Evolutionary conservation across 805 yeast genomes (phyloP).

Genomic region (Ogataea nonfermentans): DNA sequence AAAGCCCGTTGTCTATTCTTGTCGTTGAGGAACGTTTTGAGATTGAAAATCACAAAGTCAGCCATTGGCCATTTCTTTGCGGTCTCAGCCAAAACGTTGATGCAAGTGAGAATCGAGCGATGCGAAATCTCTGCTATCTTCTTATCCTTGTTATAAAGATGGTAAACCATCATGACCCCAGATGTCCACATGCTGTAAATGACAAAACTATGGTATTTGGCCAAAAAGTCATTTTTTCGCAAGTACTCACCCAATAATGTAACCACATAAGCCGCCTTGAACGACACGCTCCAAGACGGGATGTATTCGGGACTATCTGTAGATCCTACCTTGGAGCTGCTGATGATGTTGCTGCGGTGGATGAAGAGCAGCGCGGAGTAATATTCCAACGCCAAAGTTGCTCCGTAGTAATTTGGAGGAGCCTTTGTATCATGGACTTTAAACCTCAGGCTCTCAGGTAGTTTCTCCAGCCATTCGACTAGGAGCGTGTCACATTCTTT

Average conservation of each 20-base stretch:
- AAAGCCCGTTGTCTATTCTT: slow-evolving; percentile 25
- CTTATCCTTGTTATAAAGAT: slow-evolving; percentile 39
- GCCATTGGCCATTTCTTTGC: slow-evolving; percentile 56
- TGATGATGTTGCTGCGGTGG: slow-evolving; percentile 63
- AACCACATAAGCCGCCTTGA: slow-evolving; percentile 77
- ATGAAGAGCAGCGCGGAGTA: slow-evolving; percentile 66
- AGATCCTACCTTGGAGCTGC: slow-evolving; percentile 27
- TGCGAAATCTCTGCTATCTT: slow-evolving; percentile 26
- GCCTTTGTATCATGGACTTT: slow-evolving; percentile 17
- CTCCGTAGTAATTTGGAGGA: slow-evolving; percentile 49
- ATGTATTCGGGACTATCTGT: slow-evolving; percentile 43
- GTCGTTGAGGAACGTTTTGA: slow-evolving; percentile 42
- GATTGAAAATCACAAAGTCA: slow-evolving; percentile 47
- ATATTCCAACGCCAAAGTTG: slow-evolving; percentile 62
- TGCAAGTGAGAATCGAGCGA: slow-evolving; percentile 22
- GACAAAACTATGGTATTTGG: slow-evolving; percentile 25
- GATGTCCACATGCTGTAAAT: slow-evolving; percentile 61
- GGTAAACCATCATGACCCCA: slow-evolving; percentile 68
- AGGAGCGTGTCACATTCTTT: slow-evolving; percentile 67
- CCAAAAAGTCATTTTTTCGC: slow-evolving; percentile 53
- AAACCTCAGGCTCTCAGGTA: neutral
- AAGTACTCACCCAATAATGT: slow-evolving; percentile 60
- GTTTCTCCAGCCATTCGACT: slow-evolving; percentile 49
- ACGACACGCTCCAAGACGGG: slow-evolving; percentile 78
- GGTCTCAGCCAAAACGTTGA: slow-evolving; percentile 36